A percentile compares a stretch with the other conserved stretches of the same genome.
Conservation (phyloP, 345 rosid species). For the Eucalyptus decipiens region DNA sequence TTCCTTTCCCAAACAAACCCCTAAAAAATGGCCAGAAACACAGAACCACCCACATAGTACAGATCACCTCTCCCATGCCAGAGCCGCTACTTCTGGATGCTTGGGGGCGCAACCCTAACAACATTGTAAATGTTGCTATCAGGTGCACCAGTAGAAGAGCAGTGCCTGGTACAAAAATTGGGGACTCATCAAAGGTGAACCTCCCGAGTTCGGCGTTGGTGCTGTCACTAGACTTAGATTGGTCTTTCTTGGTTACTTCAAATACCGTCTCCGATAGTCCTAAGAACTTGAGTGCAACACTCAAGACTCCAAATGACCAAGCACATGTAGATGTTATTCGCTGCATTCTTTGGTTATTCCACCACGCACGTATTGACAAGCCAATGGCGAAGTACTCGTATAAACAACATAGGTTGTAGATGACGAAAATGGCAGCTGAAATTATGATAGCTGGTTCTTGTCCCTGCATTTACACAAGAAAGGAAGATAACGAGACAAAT, state of each 20-base stretch:
- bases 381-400: slow-evolving; percentile 10
- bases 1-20: slow-evolving; percentile 46
- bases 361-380: slow-evolving; percentile 22
- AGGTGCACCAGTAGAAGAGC: slow-evolving; percentile 30
- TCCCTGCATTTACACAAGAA: not conserved
- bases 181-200: slow-evolving; percentile 35
- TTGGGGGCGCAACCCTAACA: not conserved
- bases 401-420: slow-evolving; percentile 6
- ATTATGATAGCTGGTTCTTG: slow-evolving; percentile 14
- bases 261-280: slow-evolving; percentile 32
- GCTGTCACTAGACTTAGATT: not conserved
- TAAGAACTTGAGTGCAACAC: slow-evolving; percentile 14
- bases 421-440: not conserved
- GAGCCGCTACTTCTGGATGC: not conserved
- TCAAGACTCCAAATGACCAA: slow-evolving; percentile 23
- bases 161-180: slow-evolving; percentile 34
- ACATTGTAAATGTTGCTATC: not conserved
- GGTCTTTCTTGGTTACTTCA: slow-evolving; percentile 35
- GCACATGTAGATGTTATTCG: slow-evolving; percentile 12
- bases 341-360: slow-evolving; percentile 17
- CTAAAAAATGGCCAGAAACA: slow-evolving; percentile 33
- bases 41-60: slow-evolving; percentile 16
- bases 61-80: slow-evolving; percentile 17
- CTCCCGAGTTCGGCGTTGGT: not conserved
- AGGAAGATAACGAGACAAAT: not conserved